phyloP scores from a whole-genome alignment of 2,329 filamentous ascomycete species.

The Botrytis paeoniae region DNA sequence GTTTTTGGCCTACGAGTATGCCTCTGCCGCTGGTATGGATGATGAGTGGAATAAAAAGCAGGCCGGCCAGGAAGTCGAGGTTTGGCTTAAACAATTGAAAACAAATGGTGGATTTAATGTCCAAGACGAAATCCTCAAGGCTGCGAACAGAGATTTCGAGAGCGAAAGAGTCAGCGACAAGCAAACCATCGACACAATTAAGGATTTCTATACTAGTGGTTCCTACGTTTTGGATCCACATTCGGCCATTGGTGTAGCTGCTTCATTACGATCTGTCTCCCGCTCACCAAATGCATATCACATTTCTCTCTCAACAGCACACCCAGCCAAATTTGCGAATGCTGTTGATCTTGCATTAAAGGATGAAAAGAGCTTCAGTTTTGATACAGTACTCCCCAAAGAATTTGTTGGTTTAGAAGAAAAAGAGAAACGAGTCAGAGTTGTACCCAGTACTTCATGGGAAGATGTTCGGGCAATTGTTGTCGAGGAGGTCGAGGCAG shows the following conservation, averaged over 20 bases:
- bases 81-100: slow-evolving; percentile 81
- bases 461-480: slow-evolving; percentile 73
- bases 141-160: slow-evolving; percentile 72
- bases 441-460: slow-evolving; percentile 60
- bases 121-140: slow-evolving; percentile 66
- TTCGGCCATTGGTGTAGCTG: slow-evolving; percentile 80
- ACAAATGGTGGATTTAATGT: slow-evolving; percentile 78
- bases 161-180: slow-evolving; percentile 69
- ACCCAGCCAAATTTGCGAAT: slow-evolving; percentile 89
- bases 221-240: slow-evolving; percentile 88
- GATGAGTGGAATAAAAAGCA: slow-evolving; percentile 64
- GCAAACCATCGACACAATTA: slow-evolving; percentile 67
- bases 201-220: slow-evolving; percentile 47
- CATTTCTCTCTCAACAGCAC: slow-evolving; percentile 86
- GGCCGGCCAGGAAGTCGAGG: slow-evolving; percentile 70
- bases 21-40: slow-evolving; percentile 56
- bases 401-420: slow-evolving; percentile 79
- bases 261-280: slow-evolving; percentile 65
- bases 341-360: slow-evolving; percentile 80
- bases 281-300: slow-evolving; percentile 54
- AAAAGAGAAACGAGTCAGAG: slow-evolving; percentile 69
- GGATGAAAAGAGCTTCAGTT: slow-evolving; percentile 69
- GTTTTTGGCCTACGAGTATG: slow-evolving; percentile 80
- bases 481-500: slow-evolving; percentile 66
- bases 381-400: slow-evolving; percentile 72